A percentile compares a stretch with the other conserved stretches of the same genome.
Conservation (phyloP, 306 rosid species). For the Acmispon strigosus region DNA sequence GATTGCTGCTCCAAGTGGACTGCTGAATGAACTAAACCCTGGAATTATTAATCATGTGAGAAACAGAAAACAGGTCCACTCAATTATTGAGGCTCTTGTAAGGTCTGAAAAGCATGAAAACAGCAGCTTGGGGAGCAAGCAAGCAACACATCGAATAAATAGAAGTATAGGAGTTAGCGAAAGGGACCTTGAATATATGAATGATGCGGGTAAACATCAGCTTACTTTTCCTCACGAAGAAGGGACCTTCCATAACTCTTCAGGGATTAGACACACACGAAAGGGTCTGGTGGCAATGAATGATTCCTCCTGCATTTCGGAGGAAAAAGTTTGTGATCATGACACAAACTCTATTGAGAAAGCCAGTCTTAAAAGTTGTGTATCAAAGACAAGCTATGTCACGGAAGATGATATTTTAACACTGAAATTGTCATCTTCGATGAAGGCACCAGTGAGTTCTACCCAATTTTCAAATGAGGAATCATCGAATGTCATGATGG, state of each 20-base stretch:
- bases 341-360: conserved; percentile 29
- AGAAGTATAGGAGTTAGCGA: conserved; percentile 27
- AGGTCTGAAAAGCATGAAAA: conserved; percentile 64
- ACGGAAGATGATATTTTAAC: conserved; percentile 46
- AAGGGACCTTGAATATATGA: conserved; percentile 33
- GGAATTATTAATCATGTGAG: conserved; percentile 98
- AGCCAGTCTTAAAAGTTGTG: conserved; percentile 26
- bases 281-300: conserved; percentile 26
- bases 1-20: conserved; percentile 98
- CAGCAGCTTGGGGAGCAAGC: conserved; percentile 38
- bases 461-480: conserved; percentile 53
- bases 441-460: conserved; percentile 43
- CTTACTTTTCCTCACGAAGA: conserved; percentile 28
- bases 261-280: conserved; percentile 36
- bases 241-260: conserved; percentile 19
- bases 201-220: conserved; percentile 33
- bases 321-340: conserved; percentile 30
- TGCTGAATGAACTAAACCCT: conserved; percentile 87
- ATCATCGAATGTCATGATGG: conserved; percentile 41
- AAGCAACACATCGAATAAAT: conserved; percentile 31
- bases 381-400: conserved; percentile 30
- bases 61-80: conserved; percentile 87
- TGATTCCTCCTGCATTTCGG: conserved; percentile 28
- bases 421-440: conserved; percentile 55
- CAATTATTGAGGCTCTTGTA: conserved; percentile 86